Percentiles rank a stretch among this genome's conserved stretches.
Evolutionary conservation across 352 stramenopile genomes (phyloP).

Genomic region (Phytophthora fragariaefolia): DNA sequence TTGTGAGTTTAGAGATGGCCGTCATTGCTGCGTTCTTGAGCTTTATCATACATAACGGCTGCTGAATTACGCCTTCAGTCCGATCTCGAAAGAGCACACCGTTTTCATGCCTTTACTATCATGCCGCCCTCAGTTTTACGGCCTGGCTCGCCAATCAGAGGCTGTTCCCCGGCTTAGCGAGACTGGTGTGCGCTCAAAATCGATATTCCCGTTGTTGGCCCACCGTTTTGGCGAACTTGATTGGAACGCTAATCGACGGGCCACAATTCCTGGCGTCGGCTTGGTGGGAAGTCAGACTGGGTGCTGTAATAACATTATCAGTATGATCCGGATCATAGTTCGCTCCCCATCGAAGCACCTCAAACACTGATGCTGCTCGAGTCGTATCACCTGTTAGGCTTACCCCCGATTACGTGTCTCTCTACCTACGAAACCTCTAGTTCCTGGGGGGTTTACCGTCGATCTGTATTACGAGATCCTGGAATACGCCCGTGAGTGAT

Average conservation of each 20-base stretch:
- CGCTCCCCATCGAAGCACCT: not conserved
- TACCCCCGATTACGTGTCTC: not conserved
- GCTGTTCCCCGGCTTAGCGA: not conserved
- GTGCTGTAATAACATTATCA: not conserved
- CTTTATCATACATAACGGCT: no score
- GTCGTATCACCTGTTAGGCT: not conserved
- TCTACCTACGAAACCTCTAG: not conserved
- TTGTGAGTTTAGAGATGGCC: not conserved
- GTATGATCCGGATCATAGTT: not conserved
- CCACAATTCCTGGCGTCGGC: not conserved
- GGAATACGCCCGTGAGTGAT: not conserved
- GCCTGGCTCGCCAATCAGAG: not conserved
- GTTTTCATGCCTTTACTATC: not conserved
- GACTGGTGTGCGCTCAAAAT: not conserved
- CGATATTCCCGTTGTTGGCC: not conserved
- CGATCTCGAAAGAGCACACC: not conserved
- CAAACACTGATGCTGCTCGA: not conserved
- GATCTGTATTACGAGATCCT: not conserved
- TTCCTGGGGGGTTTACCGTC: not conserved
- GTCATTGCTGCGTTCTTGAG: not conserved
- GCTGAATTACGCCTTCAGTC: not conserved
- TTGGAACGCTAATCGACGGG: not conserved
- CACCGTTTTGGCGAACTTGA: not conserved
- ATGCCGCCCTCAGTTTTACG: not conserved
- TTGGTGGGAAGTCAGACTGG: no score